These are phyloP conservation scores for Exserohilum turcica DNA, from an alignment of 2,329 filamentous ascomycete genomes.

Conservation along the genomic window DNA sequence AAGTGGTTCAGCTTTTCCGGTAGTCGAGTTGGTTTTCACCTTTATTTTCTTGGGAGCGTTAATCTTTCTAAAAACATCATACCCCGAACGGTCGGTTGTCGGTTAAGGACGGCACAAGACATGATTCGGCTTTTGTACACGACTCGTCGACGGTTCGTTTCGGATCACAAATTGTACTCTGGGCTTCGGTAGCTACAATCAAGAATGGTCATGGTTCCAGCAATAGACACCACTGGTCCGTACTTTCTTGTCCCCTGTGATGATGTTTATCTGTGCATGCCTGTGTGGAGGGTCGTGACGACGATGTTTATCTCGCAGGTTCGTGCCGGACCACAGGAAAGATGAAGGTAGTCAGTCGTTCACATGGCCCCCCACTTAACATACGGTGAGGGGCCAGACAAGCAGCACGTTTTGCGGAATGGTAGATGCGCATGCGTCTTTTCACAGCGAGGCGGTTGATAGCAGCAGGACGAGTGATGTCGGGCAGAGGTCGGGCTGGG, in stretches of 20 bases:
- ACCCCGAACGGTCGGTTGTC: constrained; percentile 11
- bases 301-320: too few species aligned
- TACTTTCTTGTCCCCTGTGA: background rate
- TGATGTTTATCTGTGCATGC: background rate
- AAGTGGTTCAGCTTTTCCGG: constrained; percentile 16
- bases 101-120: constrained; percentile 9
- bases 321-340: too few species aligned
- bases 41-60: constrained; percentile 23
- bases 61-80: constrained; percentile 19
- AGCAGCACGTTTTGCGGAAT: too few species aligned
- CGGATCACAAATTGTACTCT: constrained; percentile 20
- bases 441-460: too few species aligned
- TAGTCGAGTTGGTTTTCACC: constrained; percentile 15
- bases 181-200: constrained; percentile 24
- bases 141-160: constrained; percentile 20
- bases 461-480: too few species aligned
- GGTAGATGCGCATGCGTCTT: too few species aligned
- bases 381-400: too few species aligned
- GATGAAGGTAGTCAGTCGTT: too few species aligned
- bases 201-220: constrained; percentile 19
- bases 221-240: background rate
- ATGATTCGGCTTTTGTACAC: constrained; percentile 30
- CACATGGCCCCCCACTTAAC: too few species aligned
- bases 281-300: too few species aligned
- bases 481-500: background rate